Base-by-base conservation (phyloP, 2,329 filamentous ascomycete genomes). In the Cordyceps farinosa region DNA sequence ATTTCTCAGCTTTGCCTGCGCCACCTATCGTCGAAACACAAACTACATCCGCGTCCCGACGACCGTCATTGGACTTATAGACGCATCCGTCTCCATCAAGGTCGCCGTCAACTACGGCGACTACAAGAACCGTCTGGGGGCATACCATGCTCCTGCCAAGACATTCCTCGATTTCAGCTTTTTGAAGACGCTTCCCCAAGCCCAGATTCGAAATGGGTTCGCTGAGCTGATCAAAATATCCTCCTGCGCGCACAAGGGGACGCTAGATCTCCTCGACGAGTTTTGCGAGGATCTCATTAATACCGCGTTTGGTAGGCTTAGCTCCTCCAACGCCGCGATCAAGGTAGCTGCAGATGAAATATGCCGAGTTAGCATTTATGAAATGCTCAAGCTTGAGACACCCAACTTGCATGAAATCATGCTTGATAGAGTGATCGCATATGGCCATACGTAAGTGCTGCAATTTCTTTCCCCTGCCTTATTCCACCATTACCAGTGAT, bases 181-280 rank as follows among this genome's bases (percentile, higher is more conserved):
- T 75, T 78, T 90, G n/a, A 84, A 85, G 52, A 89, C 86, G 1
- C 78, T 91, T 0, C 87, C 88, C 0, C 80, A 80, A 10, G 84
- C 86, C 2, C 88, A 91, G 73, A 87, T 91, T 70, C 81, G 88
- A 63, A 90, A 91, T 65, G 88, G 88, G 0, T 90, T 91, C 66
- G 88, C 88, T 27, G 89, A 91, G 77, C 73, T 91, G 67, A 90
- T 91, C 78, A 91, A 91, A 78, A 91, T 91, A 67, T 89, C 87
- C 0, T 88, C 86, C 1, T 90, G 88, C 70, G 86, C 87, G 15
- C 86, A 90, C 71, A 76, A 84, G 29, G 76, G 81, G 22, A 90
- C 88, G 0, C 90, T 90, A 70, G 79, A 90, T 65, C 73, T 90
- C 52, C 80, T 91, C 8, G 87, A 91, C 73, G 82, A 85, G 69